phyloP scores from a whole-genome alignment of 2,329 filamentous ascomycete genomes.

The Arachnomyces sp. region DNA sequence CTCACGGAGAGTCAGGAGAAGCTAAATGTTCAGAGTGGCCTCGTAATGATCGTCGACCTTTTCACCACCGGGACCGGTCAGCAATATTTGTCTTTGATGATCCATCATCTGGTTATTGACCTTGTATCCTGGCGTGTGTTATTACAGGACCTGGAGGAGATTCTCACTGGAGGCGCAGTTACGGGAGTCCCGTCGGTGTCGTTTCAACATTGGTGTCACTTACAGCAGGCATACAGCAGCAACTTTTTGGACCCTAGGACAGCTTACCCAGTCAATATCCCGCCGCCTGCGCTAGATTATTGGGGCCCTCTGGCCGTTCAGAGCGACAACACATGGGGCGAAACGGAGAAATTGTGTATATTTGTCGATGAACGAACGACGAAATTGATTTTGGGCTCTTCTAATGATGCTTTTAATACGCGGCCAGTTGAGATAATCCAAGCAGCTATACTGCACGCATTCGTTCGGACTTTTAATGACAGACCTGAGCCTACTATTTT shows the following conservation, averaged over 20 bases:
- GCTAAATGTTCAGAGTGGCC: constrained; percentile 3
- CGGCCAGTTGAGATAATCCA: constrained; percentile 31
- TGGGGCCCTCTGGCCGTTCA: constrained; percentile 24
- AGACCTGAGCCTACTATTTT: constrained; percentile 23
- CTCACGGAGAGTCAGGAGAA: too few relatives aligned
- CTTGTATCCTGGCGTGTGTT: constrained; percentile 19
- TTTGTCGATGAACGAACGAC: constrained; percentile 23
- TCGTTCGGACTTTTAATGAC: constrained; percentile 35
- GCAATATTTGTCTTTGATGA: constrained; percentile 12
- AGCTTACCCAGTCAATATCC: constrained; percentile 9
- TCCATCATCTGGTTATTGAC: constrained; percentile 17
- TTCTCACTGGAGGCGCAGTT: constrained; percentile 9
- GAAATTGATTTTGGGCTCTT: constrained; percentile 22
- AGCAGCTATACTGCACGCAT: constrained; percentile 34
- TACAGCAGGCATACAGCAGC: constrained; percentile 23
- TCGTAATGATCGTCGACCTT: constrained; percentile 9
- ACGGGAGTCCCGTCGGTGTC: constrained; percentile 24
- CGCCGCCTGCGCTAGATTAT: constrained; percentile 26
- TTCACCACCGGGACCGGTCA: constrained; percentile 4
- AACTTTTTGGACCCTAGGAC: constrained; percentile 8
- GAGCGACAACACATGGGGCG: constrained; percentile 24
- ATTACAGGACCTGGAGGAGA: constrained; percentile 16
- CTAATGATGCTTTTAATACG: constrained; percentile 25
- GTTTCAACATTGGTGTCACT: constrained; percentile 29
- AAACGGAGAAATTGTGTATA: constrained; percentile 27